These are phyloP conservation scores for Aureobasidium leucospermi DNA, from an alignment of 2,329 filamentous ascomycete species.

Conservation along the genomic window DNA sequence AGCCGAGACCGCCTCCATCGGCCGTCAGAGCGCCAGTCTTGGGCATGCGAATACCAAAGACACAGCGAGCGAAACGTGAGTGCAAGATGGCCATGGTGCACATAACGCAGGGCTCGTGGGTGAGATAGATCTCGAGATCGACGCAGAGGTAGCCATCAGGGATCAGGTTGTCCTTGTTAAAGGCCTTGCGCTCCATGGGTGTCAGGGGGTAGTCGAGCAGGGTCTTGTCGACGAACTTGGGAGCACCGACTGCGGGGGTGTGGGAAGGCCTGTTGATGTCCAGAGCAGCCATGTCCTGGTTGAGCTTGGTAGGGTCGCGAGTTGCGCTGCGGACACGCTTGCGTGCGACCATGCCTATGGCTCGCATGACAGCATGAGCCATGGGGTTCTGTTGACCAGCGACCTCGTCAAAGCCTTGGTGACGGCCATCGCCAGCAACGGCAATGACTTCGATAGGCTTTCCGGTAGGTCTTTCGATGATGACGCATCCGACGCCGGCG, in stretches of 20 bases:
- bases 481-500: conserved; percentile 64
- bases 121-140: conserved; percentile 85
- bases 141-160: conserved; percentile 88
- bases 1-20: conserved; percentile 47
- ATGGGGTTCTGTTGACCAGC: conserved; percentile 52
- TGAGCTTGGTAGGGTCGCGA: conserved; percentile 22
- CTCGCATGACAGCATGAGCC: conserved; percentile 69
- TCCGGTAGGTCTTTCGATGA: conserved; percentile 54
- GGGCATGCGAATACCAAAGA: conserved; percentile 74
- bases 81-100: conserved; percentile 96
- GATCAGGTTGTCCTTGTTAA: conserved; percentile 56
- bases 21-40: conserved; percentile 76
- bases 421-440: conserved; percentile 69
- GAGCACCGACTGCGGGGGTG: conserved; percentile 26
- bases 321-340: conserved; percentile 35
- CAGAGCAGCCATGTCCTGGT: conserved; percentile 25
- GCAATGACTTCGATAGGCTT: conserved; percentile 53
- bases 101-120: conserved; percentile 93
- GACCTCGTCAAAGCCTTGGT: conserved; percentile 30
- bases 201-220: conserved; percentile 64
- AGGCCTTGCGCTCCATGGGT: conserved; percentile 57
- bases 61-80: conserved; percentile 79
- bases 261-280: conserved; percentile 19
- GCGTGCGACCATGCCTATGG: conserved; percentile 72
- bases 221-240: conserved; percentile 40